A percentile compares a stretch with the other conserved stretches of the same genome.
Conservation (phyloP, 2,329 filamentous ascomycete genomes). For the Botryotinia narcissicola region DNA sequence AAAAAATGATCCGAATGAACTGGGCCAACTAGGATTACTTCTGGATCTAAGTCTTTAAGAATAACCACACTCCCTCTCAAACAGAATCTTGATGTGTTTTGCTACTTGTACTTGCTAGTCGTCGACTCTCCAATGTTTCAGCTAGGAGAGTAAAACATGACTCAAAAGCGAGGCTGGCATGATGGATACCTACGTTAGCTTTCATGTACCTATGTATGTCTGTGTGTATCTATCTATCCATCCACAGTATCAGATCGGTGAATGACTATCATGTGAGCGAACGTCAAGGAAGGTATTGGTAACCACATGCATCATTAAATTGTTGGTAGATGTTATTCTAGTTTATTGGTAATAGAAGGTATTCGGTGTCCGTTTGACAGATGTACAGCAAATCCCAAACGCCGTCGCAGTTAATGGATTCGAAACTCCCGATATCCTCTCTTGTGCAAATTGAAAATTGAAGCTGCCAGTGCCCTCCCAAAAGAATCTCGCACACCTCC, state of each 20-base stretch:
- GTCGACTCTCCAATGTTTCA: not conserved
- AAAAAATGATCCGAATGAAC: not conserved
- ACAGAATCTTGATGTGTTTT: not conserved
- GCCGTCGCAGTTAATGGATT: conserved; percentile 27
- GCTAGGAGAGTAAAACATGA: not conserved
- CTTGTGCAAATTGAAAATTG: conserved; percentile 25
- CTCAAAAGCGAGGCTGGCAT: conserved; percentile 10
- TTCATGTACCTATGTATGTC: not conserved
- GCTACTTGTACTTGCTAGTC: not conserved
- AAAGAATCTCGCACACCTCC: conserved; percentile 32
- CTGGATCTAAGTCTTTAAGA: conserved; percentile 1
- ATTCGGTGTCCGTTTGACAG: conserved; percentile 25
- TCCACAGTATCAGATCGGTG: not conserved
- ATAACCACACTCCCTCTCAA: not conserved
- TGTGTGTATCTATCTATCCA: not conserved
- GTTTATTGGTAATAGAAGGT: conserved; percentile 21
- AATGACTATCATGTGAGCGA: not conserved
- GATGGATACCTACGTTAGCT: not conserved
- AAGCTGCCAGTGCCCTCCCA: conserved; percentile 30
- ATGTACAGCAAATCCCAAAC: conserved; percentile 36
- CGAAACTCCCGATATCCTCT: conserved; percentile 23
- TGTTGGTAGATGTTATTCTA: conserved; percentile 22
- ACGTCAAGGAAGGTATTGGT: not conserved
- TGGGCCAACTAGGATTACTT: not conserved
- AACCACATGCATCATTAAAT: conserved; percentile 8